Percentiles rank a stretch among this genome's conserved stretches.
phyloP scores from a whole-genome alignment of 257 asterid species.

The Apocynum venetum region DNA sequence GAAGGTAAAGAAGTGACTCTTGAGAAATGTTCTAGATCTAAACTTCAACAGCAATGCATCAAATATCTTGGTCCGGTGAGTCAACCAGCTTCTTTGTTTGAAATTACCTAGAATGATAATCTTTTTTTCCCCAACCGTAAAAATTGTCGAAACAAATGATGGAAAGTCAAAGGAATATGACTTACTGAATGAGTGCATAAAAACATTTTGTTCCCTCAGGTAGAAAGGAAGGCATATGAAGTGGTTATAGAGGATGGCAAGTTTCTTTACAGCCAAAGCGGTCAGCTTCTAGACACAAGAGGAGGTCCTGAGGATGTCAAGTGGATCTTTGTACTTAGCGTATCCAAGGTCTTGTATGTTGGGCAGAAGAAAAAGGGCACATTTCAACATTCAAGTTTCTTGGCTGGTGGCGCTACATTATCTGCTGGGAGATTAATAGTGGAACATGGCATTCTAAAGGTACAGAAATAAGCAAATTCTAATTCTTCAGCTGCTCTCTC shows the following conservation, averaged over 20 bases:
- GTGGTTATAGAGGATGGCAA: constrained; percentile 52
- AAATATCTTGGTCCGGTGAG: constrained; percentile 90
- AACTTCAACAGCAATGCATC: constrained; percentile 83
- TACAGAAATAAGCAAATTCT: constrained; percentile 13
- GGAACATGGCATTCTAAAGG: constrained; percentile 77
- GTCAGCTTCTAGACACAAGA: constrained; percentile 57
- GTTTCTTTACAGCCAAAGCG: constrained; percentile 53
- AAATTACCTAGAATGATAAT: neutral
- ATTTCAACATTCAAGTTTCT: constrained; percentile 92
- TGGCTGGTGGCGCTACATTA: constrained; percentile 91
- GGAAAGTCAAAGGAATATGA: neutral
- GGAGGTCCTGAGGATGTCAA: constrained; percentile 63
- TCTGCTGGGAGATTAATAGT: constrained; percentile 84
- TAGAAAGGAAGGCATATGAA: constrained; percentile 65
- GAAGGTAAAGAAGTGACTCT: constrained; percentile 75
- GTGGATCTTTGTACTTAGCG: constrained; percentile 91
- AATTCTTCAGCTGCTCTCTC: neutral
- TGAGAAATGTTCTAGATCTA: constrained; percentile 64
- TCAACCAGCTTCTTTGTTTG: constrained; percentile 4
- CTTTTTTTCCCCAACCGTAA: neutral
- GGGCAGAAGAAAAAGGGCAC: constrained; percentile 76
- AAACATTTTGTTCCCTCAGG: constrained; percentile 29
- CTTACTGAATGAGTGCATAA: neutral
- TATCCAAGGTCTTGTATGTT: constrained; percentile 53
- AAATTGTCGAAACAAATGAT: neutral